Conservation (phyloP, 495 filamentous ascomycete genomes). For the Penicillium daleae region DNA sequence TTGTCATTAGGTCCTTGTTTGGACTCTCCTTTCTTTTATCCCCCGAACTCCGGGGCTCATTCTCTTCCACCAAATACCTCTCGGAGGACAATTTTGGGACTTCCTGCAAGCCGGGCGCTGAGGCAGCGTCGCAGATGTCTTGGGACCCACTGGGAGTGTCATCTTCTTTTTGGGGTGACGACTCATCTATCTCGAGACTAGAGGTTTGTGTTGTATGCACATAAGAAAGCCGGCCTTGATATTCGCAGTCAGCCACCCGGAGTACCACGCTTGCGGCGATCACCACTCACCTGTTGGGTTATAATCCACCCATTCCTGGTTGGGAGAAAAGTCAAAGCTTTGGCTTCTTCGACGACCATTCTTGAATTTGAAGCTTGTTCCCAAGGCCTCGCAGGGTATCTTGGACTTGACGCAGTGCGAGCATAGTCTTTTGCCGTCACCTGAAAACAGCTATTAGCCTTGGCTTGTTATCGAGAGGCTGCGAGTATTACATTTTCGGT, state of each 20-base stretch:
- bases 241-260: neutral
- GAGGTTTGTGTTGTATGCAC: neutral
- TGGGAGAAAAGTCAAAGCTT: conserved; percentile 13
- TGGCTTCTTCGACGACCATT: conserved; percentile 5
- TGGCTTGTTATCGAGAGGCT: neutral
- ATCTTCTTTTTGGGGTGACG: neutral
- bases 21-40: neutral
- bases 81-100: neutral
- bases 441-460: neutral
- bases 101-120: neutral
- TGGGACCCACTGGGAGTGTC: neutral
- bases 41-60: neutral
- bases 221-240: neutral
- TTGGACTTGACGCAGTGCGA: conserved; percentile 18
- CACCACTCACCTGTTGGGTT: conserved; percentile 1
- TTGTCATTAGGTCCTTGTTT: neutral
- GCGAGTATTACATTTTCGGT: conserved; percentile 14
- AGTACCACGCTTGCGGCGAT: neutral
- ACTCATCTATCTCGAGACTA: neutral
- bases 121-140: neutral
- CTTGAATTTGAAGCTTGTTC: conserved; percentile 15
- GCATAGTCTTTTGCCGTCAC: conserved; percentile 16
- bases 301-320: conserved; percentile 14
- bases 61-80: neutral
- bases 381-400: conserved; percentile 5